Conservation (phyloP, 2,329 filamentous ascomycete genomes). For the Lachnellula suecica region DNA sequence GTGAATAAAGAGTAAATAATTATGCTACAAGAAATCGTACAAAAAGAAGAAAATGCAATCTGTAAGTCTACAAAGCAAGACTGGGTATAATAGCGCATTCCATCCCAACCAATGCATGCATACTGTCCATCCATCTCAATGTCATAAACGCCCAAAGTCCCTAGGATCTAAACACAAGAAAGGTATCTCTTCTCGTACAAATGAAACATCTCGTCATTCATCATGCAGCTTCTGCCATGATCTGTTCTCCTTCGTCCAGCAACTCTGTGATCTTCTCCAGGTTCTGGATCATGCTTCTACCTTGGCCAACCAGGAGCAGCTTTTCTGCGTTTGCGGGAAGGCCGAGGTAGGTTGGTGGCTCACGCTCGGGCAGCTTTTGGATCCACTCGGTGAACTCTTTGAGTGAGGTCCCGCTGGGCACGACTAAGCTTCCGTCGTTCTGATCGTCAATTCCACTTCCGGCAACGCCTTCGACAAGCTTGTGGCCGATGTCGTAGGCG, state of each 20-base stretch:
- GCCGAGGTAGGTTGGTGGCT: constrained; percentile 93
- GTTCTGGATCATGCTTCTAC: constrained; percentile 80
- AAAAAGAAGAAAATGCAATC: constrained; percentile 16
- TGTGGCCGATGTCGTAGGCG: constrained; percentile 91
- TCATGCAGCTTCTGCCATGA: constrained; percentile 65
- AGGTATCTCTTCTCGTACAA: constrained; percentile 12
- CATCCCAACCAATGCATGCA: constrained; percentile 6
- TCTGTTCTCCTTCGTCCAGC: constrained; percentile 89
- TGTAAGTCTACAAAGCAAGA: constrained; percentile 20
- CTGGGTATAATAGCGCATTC: constrained; percentile 24
- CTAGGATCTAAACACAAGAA: constrained; percentile 17
- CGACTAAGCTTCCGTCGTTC: constrained; percentile 60
- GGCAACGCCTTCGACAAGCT: constrained; percentile 67
- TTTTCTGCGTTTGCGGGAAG: constrained; percentile 97
- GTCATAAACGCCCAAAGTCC: constrained; percentile 10
- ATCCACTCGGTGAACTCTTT: constrained; percentile 91
- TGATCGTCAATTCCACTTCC: constrained; percentile 33
- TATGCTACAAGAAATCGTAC: constrained; percentile 19
- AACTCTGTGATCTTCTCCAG: constrained; percentile 81
- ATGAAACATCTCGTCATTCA: constrained; percentile 15
- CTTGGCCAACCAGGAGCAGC: constrained; percentile 83
- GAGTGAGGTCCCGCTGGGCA: constrained; percentile 79
- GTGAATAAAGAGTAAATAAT: too few relatives aligned
- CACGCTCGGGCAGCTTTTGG: constrained; percentile 85
- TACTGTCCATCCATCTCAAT: constrained; percentile 10